These are phyloP conservation scores for Teunomyces pallodes DNA, from an alignment of 805 yeast species.

Conservation along the genomic window DNA sequence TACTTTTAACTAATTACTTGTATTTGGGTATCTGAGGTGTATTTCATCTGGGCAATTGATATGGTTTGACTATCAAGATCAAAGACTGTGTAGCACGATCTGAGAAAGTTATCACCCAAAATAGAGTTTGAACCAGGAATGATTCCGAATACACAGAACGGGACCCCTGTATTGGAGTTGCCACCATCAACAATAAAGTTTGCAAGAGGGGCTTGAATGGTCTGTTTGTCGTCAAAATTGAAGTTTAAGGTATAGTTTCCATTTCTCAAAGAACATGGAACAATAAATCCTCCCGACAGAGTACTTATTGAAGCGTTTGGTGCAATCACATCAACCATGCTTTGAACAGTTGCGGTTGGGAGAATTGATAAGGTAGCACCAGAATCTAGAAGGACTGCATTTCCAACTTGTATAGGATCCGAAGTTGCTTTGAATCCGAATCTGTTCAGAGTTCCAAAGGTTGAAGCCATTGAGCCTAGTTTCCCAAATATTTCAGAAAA, in stretches of 20 bases:
- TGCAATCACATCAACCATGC: slow-evolving; percentile 6
- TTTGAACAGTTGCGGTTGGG: slow-evolving; percentile 26
- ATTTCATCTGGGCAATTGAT: slow-evolving; percentile 23
- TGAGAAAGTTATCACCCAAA: slow-evolving; percentile 29
- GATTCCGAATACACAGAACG: slow-evolving; percentile 11
- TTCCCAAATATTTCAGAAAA: not conserved
- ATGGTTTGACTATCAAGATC: slow-evolving; percentile 24
- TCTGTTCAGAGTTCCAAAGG: not conserved
- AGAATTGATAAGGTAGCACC: slow-evolving; percentile 54
- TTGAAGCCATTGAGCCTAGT: not conserved
- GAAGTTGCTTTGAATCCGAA: not conserved
- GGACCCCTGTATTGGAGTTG: slow-evolving; percentile 1
- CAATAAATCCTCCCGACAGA: slow-evolving; percentile 8
- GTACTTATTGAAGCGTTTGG: slow-evolving; percentile 7
- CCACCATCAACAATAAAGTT: slow-evolving; percentile 13
- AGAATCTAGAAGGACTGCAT: slow-evolving; percentile 48
- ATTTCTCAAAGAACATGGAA: slow-evolving; percentile 14
- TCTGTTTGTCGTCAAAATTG: slow-evolving; percentile 8
- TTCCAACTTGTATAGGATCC: not conserved
- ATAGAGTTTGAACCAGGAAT: slow-evolving; percentile 13
- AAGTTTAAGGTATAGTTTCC: slow-evolving; percentile 10
- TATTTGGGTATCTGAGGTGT: slow-evolving; percentile 12
- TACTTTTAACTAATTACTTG: slow-evolving; percentile 6
- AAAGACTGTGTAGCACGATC: slow-evolving; percentile 24
- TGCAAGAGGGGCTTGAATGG: slow-evolving; percentile 14